Percentiles rank a stretch among this genome's conserved stretches.
Conservation (phyloP, 495 filamentous ascomycete genomes). For the Daldinia childiae region DNA sequence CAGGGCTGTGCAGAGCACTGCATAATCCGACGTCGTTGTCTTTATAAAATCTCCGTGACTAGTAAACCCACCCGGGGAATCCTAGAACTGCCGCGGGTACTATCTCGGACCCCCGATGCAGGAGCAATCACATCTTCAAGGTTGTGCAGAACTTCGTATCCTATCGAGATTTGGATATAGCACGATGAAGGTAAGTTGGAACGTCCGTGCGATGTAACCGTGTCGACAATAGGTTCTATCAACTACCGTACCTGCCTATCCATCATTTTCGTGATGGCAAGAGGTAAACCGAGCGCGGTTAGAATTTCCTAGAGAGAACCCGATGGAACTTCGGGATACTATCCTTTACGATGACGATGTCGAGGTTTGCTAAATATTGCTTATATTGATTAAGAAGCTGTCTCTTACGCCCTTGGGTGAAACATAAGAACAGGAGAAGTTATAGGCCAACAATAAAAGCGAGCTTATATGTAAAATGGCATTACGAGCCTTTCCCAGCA, state of each 20-base stretch:
- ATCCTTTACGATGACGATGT: not conserved
- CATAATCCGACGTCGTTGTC: not conserved
- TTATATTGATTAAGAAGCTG: not conserved
- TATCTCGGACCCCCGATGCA: not conserved
- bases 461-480: not conserved
- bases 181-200: not conserved
- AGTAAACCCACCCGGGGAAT: not conserved
- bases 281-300: not conserved
- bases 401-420: not conserved
- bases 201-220: not conserved
- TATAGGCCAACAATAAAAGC: not conserved
- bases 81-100: not conserved
- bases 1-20: not conserved
- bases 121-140: not conserved
- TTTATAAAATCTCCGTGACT: not conserved
- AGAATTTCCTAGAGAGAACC: not conserved
- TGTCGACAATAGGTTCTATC: not conserved
- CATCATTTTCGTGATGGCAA: not conserved
- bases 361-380: not conserved
- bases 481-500: not conserved
- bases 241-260: not conserved
- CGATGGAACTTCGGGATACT: not conserved
- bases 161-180: not conserved
- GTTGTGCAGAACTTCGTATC: not conserved
- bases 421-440: not conserved